These are phyloP conservation scores for Rostrohypoxylon terebratum DNA, from an alignment of 495 filamentous ascomycete species.

Conservation along the genomic window DNA sequence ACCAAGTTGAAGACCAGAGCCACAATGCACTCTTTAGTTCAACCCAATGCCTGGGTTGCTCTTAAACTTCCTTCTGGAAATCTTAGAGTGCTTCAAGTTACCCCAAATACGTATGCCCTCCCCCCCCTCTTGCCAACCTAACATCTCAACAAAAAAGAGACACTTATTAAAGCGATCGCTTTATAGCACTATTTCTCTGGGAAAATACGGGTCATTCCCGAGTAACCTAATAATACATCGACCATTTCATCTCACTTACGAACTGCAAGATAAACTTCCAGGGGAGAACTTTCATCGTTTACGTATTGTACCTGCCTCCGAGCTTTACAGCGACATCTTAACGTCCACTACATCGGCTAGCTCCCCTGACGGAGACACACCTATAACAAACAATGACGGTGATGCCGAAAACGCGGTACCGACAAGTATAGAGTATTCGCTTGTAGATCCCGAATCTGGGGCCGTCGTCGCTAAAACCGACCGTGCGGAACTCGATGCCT, in stretches of 20 bases:
- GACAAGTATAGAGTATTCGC: slow-evolving; percentile 54
- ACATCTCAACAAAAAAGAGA: slow-evolving; percentile 38
- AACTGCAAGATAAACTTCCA: slow-evolving; percentile 76
- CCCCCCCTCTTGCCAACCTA: slow-evolving; percentile 42
- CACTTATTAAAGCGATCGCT: slow-evolving; percentile 15
- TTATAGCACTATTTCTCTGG: slow-evolving; percentile 79
- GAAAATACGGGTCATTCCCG: slow-evolving; percentile 90
- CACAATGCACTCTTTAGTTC: slow-evolving; percentile 59
- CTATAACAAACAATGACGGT: slow-evolving; percentile 48
- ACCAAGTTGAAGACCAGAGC: slow-evolving; percentile 8
- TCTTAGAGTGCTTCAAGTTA: slow-evolving; percentile 71
- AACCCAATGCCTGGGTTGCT: slow-evolving; percentile 71
- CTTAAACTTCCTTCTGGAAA: slow-evolving; percentile 76
- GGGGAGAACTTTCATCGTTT: slow-evolving; percentile 69
- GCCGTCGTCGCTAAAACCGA: slow-evolving; percentile 80
- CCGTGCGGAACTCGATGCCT: slow-evolving; percentile 81
- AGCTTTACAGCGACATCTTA: slow-evolving; percentile 84
- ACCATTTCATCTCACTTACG: slow-evolving; percentile 90
- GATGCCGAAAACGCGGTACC: slow-evolving; percentile 46
- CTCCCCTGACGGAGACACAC: slow-evolving; percentile 50
- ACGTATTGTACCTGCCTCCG: slow-evolving; percentile 81
- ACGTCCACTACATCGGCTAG: slow-evolving; percentile 60
- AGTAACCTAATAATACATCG: slow-evolving; percentile 87
- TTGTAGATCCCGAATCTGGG: slow-evolving; percentile 60
- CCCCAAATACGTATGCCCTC: slow-evolving; percentile 85